Evolutionary conservation across 345 rosid genomes (phyloP).

Genomic region (Gossypium raimondii): DNA sequence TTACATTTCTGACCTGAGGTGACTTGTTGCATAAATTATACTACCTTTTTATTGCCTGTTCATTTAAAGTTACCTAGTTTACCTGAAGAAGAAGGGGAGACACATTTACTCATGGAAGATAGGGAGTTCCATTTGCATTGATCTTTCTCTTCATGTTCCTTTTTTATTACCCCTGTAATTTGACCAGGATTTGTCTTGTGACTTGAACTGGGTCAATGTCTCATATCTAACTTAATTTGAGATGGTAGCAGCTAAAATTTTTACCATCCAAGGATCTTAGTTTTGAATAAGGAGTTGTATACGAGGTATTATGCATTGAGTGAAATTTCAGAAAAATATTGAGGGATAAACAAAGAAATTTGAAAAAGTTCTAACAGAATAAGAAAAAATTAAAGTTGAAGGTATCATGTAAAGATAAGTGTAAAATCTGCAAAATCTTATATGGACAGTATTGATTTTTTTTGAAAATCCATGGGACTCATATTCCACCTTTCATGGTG

Average conservation of each 20-base stretch:
- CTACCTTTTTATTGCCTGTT: not conserved
- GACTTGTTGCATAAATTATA: not conserved
- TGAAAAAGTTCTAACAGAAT: not conserved
- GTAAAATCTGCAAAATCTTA: not conserved
- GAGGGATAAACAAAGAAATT: not conserved
- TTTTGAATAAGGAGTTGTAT: not conserved
- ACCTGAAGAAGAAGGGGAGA: not conserved
- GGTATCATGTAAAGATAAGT: not conserved
- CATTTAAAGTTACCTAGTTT: not conserved
- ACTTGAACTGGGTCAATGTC: not conserved
- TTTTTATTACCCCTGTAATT: not conserved
- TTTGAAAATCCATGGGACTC: not conserved
- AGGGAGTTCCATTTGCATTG: not conserved
- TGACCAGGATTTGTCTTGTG: not conserved
- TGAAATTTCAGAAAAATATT: not conserved
- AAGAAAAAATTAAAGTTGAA: not conserved
- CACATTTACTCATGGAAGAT: not conserved
- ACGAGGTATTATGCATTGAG: not conserved
- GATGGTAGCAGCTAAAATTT: not conserved
- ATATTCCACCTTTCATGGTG: not conserved
- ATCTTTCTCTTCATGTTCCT: not conserved
- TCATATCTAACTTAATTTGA: not conserved
- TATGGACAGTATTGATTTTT: not conserved
- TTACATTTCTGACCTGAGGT: slow-evolving; percentile 5
- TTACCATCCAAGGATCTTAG: not conserved